These are phyloP conservation scores for Starmerella apis DNA, from an alignment of 805 yeast species.

Conservation along the genomic window DNA sequence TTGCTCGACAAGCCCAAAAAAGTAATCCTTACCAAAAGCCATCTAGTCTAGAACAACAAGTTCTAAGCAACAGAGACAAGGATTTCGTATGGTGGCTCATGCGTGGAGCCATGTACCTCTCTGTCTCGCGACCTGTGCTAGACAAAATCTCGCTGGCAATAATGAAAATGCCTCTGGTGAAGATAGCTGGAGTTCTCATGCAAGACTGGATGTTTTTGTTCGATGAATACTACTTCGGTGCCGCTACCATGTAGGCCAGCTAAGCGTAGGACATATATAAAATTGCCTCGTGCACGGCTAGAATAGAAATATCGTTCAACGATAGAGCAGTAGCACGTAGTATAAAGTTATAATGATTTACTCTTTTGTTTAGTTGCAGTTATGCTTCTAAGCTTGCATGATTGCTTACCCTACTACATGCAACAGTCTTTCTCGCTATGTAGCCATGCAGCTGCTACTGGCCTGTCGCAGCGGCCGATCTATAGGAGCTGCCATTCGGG, in stretches of 20 bases:
- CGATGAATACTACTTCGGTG: conserved; percentile 29
- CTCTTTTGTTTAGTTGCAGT: no score
- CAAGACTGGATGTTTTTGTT: conserved; percentile 34
- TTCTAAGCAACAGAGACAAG: conserved; percentile 26
- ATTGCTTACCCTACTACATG: no score
- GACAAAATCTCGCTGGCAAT: conserved; percentile 25
- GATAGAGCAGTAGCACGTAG: no score
- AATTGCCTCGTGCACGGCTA: neutral
- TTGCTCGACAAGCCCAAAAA: neutral
- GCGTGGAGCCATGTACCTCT: conserved; percentile 34
- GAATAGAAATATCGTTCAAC: no score
- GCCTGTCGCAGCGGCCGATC: no score
- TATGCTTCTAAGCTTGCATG: no score
- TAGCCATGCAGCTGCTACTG: no score
- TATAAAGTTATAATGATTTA: no score
- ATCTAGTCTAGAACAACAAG: conserved; percentile 29
- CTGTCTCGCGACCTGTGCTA: conserved; percentile 29
- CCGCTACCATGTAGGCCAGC: conserved; percentile 12
- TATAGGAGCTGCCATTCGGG: no score
- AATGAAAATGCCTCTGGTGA: conserved; percentile 30
- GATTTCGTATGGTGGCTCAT: conserved; percentile 34
- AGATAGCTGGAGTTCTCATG: conserved; percentile 29
- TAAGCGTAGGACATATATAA: no score
- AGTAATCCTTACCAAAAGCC: neutral
- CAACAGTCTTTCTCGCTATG: no score